Percentiles rank a stretch among this genome's conserved stretches.
These are phyloP conservation scores for Daldinia concentrica DNA, from an alignment of 495 filamentous ascomycete species.

Conservation along the genomic window DNA sequence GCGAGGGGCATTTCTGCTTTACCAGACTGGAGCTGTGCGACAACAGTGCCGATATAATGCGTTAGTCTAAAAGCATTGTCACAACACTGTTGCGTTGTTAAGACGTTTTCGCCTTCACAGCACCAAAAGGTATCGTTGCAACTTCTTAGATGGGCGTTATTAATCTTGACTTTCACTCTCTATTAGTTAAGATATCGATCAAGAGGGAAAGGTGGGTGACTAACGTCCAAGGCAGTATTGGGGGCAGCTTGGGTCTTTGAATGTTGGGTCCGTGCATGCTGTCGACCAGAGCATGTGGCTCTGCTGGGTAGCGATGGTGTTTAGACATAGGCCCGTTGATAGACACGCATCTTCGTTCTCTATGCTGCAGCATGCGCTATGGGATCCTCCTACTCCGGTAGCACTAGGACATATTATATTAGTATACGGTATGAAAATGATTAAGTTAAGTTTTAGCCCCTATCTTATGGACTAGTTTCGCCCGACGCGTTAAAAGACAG, in stretches of 20 bases:
- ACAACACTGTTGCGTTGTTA: conserved; percentile 40
- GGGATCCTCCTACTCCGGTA: conserved; percentile 40
- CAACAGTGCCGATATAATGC: conserved; percentile 30
- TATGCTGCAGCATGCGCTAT: conserved; percentile 47
- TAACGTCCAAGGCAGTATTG: conserved; percentile 44
- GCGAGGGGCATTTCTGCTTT: conserved; percentile 21
- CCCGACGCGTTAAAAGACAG: background rate
- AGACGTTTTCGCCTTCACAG: conserved; percentile 39
- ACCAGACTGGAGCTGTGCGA: conserved; percentile 34
- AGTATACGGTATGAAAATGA: background rate
- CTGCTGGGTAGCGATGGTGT: conserved; percentile 38
- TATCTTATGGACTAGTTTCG: background rate
- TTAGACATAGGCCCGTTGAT: conserved; percentile 46
- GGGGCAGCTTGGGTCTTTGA: conserved; percentile 45
- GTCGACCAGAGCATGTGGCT: conserved; percentile 45
- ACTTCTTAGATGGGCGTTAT: conserved; percentile 37
- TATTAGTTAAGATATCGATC: background rate
- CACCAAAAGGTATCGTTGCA: conserved; percentile 45
- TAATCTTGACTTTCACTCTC: conserved; percentile 16
- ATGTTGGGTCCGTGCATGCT: conserved; percentile 46
- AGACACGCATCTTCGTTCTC: conserved; percentile 47
- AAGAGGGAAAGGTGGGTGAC: conserved; percentile 9
- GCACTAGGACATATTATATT: conserved; percentile 15
- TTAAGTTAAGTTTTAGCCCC: background rate
- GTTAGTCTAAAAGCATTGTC: conserved; percentile 40